phyloP scores from a whole-genome alignment of 108 stramenopile genomes.

The Cylindrotheca closterium region DNA sequence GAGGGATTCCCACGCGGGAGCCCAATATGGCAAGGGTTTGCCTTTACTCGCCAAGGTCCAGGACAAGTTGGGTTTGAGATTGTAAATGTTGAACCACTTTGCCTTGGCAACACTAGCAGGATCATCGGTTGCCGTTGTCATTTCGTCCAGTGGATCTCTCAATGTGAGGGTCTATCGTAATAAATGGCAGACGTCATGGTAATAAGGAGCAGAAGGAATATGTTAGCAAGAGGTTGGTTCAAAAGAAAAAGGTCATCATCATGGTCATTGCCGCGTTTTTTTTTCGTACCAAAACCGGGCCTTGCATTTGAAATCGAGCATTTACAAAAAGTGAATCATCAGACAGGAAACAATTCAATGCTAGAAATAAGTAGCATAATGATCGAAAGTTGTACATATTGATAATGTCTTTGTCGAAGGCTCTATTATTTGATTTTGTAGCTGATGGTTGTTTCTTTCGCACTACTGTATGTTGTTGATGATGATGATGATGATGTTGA shows the following conservation, averaged over 20 bases:
- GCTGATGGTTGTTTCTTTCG: no score
- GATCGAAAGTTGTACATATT: no score
- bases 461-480: no score
- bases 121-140: constrained; percentile 1
- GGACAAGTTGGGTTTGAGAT: constrained; percentile 29
- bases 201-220: constrained; percentile 11
- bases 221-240: background rate
- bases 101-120: background rate
- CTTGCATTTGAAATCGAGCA: background rate
- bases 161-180: constrained; percentile 38
- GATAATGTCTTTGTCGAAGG: no score
- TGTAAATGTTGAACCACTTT: constrained; percentile 27
- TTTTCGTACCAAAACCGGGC: background rate
- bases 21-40: constrained; percentile 39
- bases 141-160: constrained; percentile 29
- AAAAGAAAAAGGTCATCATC: no score
- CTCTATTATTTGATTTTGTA: no score
- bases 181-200: no score
- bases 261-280: no score
- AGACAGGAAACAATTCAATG: no score
- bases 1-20: constrained; percentile 36
- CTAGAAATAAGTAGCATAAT: no score
- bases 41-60: constrained; percentile 34
- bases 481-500: constrained; percentile 19
- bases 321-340: background rate